phyloP scores from a whole-genome alignment of 176 grass and related monocot genomes.

The Bromus sterilis region DNA sequence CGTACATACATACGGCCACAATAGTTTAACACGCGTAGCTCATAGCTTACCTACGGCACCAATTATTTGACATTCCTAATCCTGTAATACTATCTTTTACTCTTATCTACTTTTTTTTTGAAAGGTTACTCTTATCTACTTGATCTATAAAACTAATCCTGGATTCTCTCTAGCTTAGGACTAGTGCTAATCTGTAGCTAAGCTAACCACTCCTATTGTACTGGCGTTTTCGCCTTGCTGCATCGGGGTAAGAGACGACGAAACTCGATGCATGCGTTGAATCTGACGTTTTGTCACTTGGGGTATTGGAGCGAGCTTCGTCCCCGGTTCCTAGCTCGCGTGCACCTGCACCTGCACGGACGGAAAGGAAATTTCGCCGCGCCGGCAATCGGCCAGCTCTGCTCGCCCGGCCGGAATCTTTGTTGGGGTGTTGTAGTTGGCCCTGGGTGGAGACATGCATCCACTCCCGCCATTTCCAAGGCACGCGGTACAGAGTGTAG shows the following conservation, averaged over 20 bases:
- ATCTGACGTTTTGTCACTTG: background rate
- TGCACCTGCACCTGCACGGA: too few relatives aligned
- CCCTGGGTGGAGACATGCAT: background rate
- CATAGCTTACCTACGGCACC: background rate
- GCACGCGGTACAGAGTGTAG: background rate
- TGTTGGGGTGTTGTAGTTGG: slow-evolving; percentile 1
- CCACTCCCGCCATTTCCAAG: slow-evolving; percentile 2
- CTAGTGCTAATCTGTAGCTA: too few relatives aligned
- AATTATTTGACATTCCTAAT: slow-evolving; percentile 8
- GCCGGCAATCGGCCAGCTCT: background rate
- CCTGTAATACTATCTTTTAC: background rate
- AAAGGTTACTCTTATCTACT: too few relatives aligned
- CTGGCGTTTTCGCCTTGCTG: background rate
- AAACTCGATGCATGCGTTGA: slow-evolving; percentile 4
- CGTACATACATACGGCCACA: background rate
- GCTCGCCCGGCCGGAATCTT: slow-evolving; percentile 25
- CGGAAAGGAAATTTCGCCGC: background rate
- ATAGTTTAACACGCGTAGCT: slow-evolving; percentile 13
- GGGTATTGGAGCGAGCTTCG: background rate
- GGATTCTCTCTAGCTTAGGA: background rate
- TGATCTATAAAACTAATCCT: background rate
- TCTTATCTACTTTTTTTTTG: too few relatives aligned
- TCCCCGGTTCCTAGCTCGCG: background rate
- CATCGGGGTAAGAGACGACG: background rate
- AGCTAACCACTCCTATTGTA: too few relatives aligned